Percentiles rank a stretch among this genome's conserved stretches.
Conservation (phyloP, 2,329 filamentous ascomycete species). For the Incumbomyces lentus region DNA sequence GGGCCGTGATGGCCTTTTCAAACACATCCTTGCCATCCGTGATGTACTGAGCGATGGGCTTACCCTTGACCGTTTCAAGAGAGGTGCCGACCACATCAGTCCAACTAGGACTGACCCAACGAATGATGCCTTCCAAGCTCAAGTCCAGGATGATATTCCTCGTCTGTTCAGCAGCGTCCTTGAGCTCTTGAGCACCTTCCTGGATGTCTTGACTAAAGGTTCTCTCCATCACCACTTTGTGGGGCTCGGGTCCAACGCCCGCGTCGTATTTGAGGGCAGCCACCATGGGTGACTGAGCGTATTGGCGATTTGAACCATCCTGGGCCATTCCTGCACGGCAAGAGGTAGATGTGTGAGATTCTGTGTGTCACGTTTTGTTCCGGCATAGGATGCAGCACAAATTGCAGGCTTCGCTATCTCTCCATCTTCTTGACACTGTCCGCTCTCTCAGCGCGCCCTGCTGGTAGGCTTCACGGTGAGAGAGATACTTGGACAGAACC, state of each 20-base stretch:
- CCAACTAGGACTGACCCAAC: constrained; percentile 97
- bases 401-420: constrained; percentile 8
- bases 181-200: constrained; percentile 85
- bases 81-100: constrained; percentile 78
- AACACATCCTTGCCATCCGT: constrained; percentile 73
- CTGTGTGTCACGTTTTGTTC: not conserved
- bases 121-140: constrained; percentile 76
- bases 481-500: not conserved
- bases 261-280: constrained; percentile 36
- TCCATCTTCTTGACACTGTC: constrained; percentile 11
- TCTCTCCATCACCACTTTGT: constrained; percentile 40
- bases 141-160: constrained; percentile 94
- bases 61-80: constrained; percentile 62
- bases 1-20: constrained; percentile 69
- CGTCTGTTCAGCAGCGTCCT: constrained; percentile 90
- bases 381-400: constrained; percentile 6
- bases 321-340: constrained; percentile 28
- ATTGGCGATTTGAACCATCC: constrained; percentile 29
- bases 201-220: constrained; percentile 80
- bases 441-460: constrained; percentile 3
- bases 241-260: constrained; percentile 22
- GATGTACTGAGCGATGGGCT: constrained; percentile 68
- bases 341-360: constrained; percentile 6
- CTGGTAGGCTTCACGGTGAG: not conserved
- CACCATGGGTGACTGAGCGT: constrained; percentile 35